These are phyloP conservation scores for Dactylellina cionopaga DNA, from an alignment of 2,329 filamentous ascomycete genomes.

Conservation along the genomic window DNA sequence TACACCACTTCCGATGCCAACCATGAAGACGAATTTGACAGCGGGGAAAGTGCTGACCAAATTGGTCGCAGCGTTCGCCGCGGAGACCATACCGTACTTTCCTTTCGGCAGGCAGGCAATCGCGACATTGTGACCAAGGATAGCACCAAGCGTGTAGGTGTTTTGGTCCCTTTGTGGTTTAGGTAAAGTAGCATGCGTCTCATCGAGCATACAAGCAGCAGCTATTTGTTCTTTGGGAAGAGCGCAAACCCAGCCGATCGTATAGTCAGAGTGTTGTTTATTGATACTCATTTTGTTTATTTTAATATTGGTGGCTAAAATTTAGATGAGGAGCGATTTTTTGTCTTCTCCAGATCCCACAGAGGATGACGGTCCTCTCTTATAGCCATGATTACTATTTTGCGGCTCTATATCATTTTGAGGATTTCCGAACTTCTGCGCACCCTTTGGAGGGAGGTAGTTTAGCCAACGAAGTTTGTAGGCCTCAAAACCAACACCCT, in stretches of 20 bases:
- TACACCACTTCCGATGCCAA: conserved; percentile 62
- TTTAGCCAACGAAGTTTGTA: too few relatives aligned
- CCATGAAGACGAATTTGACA: conserved; percentile 62
- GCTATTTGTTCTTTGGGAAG: conserved; percentile 49
- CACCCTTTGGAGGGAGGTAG: too few relatives aligned
- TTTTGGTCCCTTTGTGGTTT: conserved; percentile 50
- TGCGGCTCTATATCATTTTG: too few relatives aligned
- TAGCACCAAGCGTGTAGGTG: conserved; percentile 55
- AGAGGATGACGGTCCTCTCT: too few relatives aligned
- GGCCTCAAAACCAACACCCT: too few relatives aligned
- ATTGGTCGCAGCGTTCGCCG: conserved; percentile 58
- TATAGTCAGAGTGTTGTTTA: conserved; percentile 18
- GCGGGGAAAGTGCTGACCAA: conserved; percentile 58
- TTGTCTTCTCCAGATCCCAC: too few relatives aligned
- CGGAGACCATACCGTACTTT: conserved; percentile 58
- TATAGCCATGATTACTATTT: too few relatives aligned
- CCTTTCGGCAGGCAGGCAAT: conserved; percentile 59
- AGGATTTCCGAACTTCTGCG: too few relatives aligned
- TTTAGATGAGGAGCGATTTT: too few relatives aligned
- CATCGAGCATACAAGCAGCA: conserved; percentile 54
- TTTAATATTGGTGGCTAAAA: too few relatives aligned
- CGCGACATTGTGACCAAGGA: conserved; percentile 59
- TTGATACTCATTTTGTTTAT: too few relatives aligned
- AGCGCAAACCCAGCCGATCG: conserved; percentile 53
- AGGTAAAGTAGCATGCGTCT: conserved; percentile 39